Evolutionary conservation across 305 asterid species (phyloP).

Genomic region (Ruellia speciosa): DNA sequence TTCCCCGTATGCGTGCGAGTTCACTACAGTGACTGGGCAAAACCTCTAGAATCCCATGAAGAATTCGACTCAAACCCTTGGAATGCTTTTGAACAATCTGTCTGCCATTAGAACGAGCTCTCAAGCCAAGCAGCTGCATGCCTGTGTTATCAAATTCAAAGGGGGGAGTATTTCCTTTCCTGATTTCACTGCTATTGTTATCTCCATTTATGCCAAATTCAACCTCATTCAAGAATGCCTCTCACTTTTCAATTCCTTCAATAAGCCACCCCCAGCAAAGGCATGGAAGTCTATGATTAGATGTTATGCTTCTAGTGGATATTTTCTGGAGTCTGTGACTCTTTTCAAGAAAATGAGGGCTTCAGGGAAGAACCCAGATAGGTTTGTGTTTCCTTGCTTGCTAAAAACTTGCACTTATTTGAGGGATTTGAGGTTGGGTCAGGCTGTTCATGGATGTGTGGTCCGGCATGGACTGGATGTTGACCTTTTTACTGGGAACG

Average conservation of each 20-base stretch:
- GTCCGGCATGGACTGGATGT: constrained; percentile 54
- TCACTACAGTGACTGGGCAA: too few species aligned
- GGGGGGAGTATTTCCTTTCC: constrained; percentile 22
- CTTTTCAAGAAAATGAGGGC: constrained; percentile 62
- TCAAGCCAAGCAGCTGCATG: constrained; percentile 76
- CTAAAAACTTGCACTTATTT: constrained; percentile 57
- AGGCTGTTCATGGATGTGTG: constrained; percentile 61
- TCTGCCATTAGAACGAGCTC: constrained; percentile 46
- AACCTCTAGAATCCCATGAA: too few species aligned
- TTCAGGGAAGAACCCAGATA: constrained; percentile 49
- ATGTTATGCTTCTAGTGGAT: constrained; percentile 57
- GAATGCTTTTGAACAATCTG: constrained; percentile 34
- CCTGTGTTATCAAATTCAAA: constrained; percentile 46
- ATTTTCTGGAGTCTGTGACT: constrained; percentile 37
- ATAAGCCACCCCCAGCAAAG: constrained; percentile 43
- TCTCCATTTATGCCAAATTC: constrained; percentile 66
- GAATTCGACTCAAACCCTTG: constrained; percentile 23
- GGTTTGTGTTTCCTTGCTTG: constrained; percentile 73
- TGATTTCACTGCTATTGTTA: constrained; percentile 31
- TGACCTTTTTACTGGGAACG: constrained; percentile 76
- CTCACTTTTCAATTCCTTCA: constrained; percentile 41
- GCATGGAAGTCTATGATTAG: constrained; percentile 75
- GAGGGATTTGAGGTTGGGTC: constrained; percentile 60
- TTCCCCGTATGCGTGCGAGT: too few species aligned
- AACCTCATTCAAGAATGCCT: constrained; percentile 52